A percentile compares a stretch with the other conserved stretches of the same genome.
These are phyloP conservation scores for Citrus glauca DNA, from an alignment of 345 rosid species.

Conservation along the genomic window DNA sequence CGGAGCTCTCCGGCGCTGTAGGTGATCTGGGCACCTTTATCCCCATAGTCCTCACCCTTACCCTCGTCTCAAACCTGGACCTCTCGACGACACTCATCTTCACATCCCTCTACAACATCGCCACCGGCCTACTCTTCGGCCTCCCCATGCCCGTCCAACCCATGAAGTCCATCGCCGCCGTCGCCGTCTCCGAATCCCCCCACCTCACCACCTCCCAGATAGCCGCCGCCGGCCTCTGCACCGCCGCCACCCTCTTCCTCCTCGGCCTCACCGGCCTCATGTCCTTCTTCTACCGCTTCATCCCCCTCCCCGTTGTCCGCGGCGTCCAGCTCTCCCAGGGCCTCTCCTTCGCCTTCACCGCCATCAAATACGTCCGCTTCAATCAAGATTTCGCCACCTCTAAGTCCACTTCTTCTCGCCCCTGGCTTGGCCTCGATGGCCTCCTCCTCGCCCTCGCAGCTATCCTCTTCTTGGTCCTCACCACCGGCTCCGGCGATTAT, in stretches of 20 bases:
- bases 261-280: conserved; percentile 74
- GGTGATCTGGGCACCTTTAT: conserved; percentile 86
- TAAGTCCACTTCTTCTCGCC: conserved; percentile 51
- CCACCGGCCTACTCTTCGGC: conserved; percentile 77
- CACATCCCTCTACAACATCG: conserved; percentile 67
- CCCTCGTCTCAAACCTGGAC: conserved; percentile 63
- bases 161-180: conserved; percentile 87
- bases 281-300: conserved; percentile 62
- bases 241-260: conserved; percentile 54
- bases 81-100: conserved; percentile 74
- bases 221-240: conserved; percentile 62
- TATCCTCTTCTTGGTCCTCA: conserved; percentile 50
- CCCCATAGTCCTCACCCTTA: conserved; percentile 66
- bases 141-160: conserved; percentile 89
- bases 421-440: conserved; percentile 84
- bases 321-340: conserved; percentile 98
- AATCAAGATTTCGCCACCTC: conserved; percentile 60
- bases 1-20: conserved; percentile 80
- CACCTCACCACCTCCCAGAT: conserved; percentile 63
- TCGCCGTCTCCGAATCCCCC: conserved; percentile 66
- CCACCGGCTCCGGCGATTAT: conserved; percentile 59
- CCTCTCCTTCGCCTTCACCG: conserved; percentile 80
- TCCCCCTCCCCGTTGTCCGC: conserved; percentile 88
- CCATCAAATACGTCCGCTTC: conserved; percentile 71
- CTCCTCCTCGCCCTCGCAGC: conserved; percentile 57